phyloP scores from a whole-genome alignment of 768 basidiomycete genomes.

The Cystobasidium tubakii region DNA sequence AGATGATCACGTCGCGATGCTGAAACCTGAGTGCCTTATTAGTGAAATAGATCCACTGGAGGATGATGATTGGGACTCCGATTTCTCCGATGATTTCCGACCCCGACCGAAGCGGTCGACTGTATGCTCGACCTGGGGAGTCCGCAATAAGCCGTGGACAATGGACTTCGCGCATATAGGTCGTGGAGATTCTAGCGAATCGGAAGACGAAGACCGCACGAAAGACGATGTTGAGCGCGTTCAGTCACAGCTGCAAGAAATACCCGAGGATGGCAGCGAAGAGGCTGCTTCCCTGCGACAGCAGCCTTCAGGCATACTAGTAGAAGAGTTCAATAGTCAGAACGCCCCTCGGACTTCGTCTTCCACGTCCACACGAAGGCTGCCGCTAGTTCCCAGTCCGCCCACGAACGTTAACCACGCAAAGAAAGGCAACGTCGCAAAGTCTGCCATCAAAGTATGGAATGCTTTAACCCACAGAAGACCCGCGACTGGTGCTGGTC shows the following conservation, averaged over 20 bases:
- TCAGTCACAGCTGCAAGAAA: background rate
- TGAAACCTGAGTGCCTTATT: constrained; percentile 36
- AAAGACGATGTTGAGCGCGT: background rate
- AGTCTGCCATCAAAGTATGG: constrained; percentile 43
- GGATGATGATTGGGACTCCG: constrained; percentile 40
- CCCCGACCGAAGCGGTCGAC: constrained; percentile 42
- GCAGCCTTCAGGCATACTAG: no score
- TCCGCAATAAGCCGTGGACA: constrained; percentile 43
- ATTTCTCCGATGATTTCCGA: constrained; percentile 33
- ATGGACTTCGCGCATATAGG: constrained; percentile 34
- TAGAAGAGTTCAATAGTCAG: background rate
- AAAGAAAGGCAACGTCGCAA: constrained; percentile 10
- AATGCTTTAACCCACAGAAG: constrained; percentile 40
- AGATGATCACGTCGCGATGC: background rate
- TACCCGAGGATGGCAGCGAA: background rate
- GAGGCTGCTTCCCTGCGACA: background rate
- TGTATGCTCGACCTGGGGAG: constrained; percentile 46
- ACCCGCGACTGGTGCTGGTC: constrained; percentile 4
- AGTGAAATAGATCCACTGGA: constrained; percentile 51
- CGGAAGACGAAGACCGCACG: constrained; percentile 40
- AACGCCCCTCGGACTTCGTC: background rate
- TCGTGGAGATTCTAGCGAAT: background rate
- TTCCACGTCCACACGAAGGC: background rate
- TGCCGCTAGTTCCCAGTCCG: background rate
- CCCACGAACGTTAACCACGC: background rate